A percentile compares a stretch with the other conserved stretches of the same genome.
Conservation (phyloP, 768 basidiomycete genomes). For the Rhodotorula sphaerocarpa region DNA sequence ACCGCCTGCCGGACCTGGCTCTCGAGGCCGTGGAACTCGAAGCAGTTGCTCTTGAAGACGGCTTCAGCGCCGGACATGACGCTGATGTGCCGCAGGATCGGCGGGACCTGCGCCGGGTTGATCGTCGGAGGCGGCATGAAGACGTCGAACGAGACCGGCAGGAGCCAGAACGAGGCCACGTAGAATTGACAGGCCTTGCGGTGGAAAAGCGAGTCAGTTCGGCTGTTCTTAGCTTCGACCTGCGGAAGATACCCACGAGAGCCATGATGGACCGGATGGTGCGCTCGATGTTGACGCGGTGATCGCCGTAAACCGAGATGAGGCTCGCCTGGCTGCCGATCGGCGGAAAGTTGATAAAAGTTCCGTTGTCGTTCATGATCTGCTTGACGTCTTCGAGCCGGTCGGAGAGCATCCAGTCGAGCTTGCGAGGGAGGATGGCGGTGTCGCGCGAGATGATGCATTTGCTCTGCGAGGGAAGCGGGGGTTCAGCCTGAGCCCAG, state of each 20-base stretch:
- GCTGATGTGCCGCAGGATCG: slow-evolving; percentile 77
- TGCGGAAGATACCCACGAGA: slow-evolving; percentile 56
- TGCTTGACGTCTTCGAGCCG: slow-evolving; percentile 83
- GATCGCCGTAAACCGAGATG: slow-evolving; percentile 88
- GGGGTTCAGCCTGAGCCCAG: neutral
- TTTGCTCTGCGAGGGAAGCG: slow-evolving; percentile 56
- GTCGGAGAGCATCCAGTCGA: slow-evolving; percentile 98
- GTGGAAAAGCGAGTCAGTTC: neutral
- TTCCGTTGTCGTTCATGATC: slow-evolving; percentile 92
- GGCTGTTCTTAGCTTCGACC: neutral
- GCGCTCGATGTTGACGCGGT: slow-evolving; percentile 84
- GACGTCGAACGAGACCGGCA: slow-evolving; percentile 88
- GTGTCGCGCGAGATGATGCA: slow-evolving; percentile 84
- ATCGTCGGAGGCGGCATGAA: slow-evolving; percentile 67
- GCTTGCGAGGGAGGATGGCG: slow-evolving; percentile 85
- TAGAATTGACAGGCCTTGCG: slow-evolving; percentile 94
- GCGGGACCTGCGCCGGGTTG: slow-evolving; percentile 71
- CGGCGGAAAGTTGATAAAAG: slow-evolving; percentile 85
- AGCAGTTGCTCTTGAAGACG: slow-evolving; percentile 94
- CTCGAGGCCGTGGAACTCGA: slow-evolving; percentile 91
- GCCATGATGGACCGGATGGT: slow-evolving; percentile 91
- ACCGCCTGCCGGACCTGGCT: slow-evolving; percentile 81
- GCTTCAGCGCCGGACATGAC: slow-evolving; percentile 81
- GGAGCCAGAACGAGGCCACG: slow-evolving; percentile 92
- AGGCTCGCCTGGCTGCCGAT: slow-evolving; percentile 86